phyloP scores from a whole-genome alignment of 1,139 yeast genomes.

The Magnusiomyces fungicola region DNA sequence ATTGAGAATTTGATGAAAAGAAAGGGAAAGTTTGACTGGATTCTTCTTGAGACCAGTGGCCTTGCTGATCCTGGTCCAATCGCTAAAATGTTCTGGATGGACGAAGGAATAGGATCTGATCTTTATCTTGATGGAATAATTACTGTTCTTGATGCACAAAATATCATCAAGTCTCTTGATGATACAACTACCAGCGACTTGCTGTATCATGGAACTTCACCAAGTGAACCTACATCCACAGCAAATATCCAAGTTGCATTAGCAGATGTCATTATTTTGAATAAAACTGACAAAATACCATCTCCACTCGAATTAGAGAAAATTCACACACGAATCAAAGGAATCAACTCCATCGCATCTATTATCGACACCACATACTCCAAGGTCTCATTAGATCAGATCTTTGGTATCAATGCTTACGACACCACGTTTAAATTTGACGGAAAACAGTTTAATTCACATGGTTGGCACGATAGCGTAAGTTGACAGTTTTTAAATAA shows the following conservation, averaged over 20 bases:
- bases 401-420: slow-evolving; percentile 77
- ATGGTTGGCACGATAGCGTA: slow-evolving; percentile 15
- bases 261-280: slow-evolving; percentile 74
- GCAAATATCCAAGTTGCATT: slow-evolving; percentile 87
- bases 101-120: slow-evolving; percentile 74
- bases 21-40: slow-evolving; percentile 75
- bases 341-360: slow-evolving; percentile 65
- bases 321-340: slow-evolving; percentile 37
- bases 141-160: slow-evolving; percentile 79
- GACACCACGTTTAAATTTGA: slow-evolving; percentile 33
- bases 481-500: neutral
- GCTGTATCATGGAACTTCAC: slow-evolving; percentile 43
- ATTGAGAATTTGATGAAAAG: slow-evolving; percentile 78
- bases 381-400: slow-evolving; percentile 52
- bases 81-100: slow-evolving; percentile 96
- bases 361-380: slow-evolving; percentile 65
- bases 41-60: slow-evolving; percentile 89
- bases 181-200: slow-evolving; percentile 62
- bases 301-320: slow-evolving; percentile 24
- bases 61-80: slow-evolving; percentile 97
- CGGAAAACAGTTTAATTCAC: slow-evolving; percentile 9
- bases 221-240: slow-evolving; percentile 55
- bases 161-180: slow-evolving; percentile 58
- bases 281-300: slow-evolving; percentile 57
- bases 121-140: slow-evolving; percentile 89